phyloP scores from a whole-genome alignment of 1,284 basidiomycete genomes.

The Ceratorhiza oryzae-sativae region DNA sequence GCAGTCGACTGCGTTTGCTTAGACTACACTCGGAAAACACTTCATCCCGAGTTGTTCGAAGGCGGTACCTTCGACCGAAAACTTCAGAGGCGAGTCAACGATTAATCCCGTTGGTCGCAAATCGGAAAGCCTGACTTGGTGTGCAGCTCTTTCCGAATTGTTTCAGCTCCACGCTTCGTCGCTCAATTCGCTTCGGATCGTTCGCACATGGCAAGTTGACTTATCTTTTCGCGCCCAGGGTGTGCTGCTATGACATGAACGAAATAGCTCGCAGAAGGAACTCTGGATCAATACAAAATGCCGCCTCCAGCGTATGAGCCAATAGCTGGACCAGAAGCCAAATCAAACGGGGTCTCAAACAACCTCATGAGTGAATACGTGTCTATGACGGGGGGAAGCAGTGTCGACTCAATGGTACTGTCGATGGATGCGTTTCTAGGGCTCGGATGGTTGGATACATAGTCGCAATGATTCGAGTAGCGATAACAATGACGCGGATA shows the following conservation, averaged over 20 bases:
- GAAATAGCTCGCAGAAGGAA: not conserved
- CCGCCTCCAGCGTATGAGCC: conserved; percentile 22
- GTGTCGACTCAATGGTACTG: not conserved
- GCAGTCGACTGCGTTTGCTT: not conserved
- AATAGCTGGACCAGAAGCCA: conserved; percentile 19
- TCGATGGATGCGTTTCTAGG: conserved; percentile 16
- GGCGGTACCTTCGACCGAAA: not conserved
- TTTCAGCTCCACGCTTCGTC: conserved; percentile 7
- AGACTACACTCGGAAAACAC: conserved; percentile 20
- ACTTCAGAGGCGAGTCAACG: conserved; percentile 11
- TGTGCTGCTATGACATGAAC: not conserved
- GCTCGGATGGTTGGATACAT: conserved; percentile 2
- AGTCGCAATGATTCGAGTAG: not conserved
- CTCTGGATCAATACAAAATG: conserved; percentile 8
- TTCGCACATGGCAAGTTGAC: conserved; percentile 16
- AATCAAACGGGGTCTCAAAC: conserved; percentile 7
- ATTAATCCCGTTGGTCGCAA: not conserved
- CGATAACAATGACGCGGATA: not conserved
- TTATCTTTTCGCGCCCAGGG: not conserved
- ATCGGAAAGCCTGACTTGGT: not conserved
- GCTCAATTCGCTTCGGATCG: conserved; percentile 32
- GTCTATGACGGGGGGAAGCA: not conserved
- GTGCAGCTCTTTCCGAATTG: conserved; percentile 16
- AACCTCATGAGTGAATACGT: conserved; percentile 30
- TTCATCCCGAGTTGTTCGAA: conserved; percentile 9